phyloP scores from a whole-genome alignment of 805 yeast genomes.

The Ogataea paraovalis region DNA sequence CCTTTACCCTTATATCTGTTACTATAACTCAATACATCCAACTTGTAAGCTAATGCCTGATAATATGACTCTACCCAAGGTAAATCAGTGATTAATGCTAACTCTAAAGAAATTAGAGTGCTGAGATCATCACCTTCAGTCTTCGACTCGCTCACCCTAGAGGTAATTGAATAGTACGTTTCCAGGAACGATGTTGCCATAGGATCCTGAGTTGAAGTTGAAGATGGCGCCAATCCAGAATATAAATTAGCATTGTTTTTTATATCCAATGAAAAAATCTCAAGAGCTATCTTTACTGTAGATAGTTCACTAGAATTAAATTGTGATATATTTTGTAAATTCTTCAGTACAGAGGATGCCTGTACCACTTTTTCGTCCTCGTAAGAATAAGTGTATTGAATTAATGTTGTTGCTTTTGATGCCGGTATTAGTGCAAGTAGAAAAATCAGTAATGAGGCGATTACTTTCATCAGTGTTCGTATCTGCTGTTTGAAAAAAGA shows the following conservation, averaged over 20 bases:
- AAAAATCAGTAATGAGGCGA: not conserved
- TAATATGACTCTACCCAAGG: conserved; percentile 1
- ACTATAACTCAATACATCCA: not conserved
- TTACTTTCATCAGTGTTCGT: not conserved
- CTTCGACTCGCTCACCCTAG: not conserved
- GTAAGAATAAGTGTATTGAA: not conserved
- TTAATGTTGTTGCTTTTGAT: not conserved
- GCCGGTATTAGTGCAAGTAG: not conserved
- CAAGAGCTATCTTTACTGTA: not conserved
- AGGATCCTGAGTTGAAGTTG: not conserved
- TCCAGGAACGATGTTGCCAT: not conserved
- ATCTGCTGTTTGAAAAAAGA: too few relatives aligned
- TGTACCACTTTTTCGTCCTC: not conserved
- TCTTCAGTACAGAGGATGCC: not conserved
- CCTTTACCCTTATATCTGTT: not conserved
- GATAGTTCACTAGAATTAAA: not conserved
- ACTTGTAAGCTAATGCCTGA: not conserved
- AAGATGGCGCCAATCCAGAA: not conserved
- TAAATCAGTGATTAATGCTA: not conserved
- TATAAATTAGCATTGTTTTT: not conserved
- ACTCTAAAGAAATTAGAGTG: not conserved
- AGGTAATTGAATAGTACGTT: not conserved
- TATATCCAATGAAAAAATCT: not conserved
- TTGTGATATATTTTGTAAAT: not conserved
- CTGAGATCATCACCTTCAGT: not conserved